A percentile compares a stretch with the other conserved stretches of the same genome.
phyloP scores from a whole-genome alignment of 768 basidiomycete species.

The Suillus fuscotomentosus region DNA sequence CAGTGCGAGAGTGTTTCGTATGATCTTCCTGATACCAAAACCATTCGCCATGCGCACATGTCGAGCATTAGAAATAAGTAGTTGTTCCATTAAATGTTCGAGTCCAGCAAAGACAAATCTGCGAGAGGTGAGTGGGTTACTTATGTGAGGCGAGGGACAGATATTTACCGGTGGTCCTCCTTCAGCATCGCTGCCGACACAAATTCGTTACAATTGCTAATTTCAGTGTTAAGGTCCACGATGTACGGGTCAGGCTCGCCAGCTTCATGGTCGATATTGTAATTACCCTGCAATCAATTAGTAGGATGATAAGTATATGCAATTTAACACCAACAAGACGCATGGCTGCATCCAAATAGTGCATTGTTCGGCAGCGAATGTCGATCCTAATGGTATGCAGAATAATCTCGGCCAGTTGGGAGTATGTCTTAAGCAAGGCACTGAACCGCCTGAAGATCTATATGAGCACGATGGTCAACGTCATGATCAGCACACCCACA shows the following conservation, averaged over 20 bases:
- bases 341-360: conserved; percentile 79
- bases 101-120: conserved; percentile 91
- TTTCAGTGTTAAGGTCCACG: conserved; percentile 78
- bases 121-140: conserved; percentile 12
- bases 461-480: conserved; percentile 9
- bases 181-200: conserved; percentile 59
- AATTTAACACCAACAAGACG: conserved; percentile 52
- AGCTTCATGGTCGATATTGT: conserved; percentile 76
- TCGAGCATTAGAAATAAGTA: conserved; percentile 74
- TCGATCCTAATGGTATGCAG: conserved; percentile 87
- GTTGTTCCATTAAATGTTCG: conserved; percentile 79
- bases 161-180: conserved; percentile 64
- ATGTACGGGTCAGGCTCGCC: conserved; percentile 91
- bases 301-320: conserved; percentile 7
- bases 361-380: conserved; percentile 78
- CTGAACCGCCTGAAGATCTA: conserved; percentile 74
- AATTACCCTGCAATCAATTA: conserved; percentile 64
- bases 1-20: conserved; percentile 85
- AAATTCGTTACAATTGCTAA: conserved; percentile 74
- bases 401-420: conserved; percentile 84
- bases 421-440: conserved; percentile 86
- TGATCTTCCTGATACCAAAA: conserved; percentile 82
- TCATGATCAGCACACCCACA: conserved; percentile 53
- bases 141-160: background rate
- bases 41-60: conserved; percentile 66